Evolutionary conservation across 2,329 filamentous ascomycete genomes (phyloP).

Genomic region (Aspergillus unguis): DNA sequence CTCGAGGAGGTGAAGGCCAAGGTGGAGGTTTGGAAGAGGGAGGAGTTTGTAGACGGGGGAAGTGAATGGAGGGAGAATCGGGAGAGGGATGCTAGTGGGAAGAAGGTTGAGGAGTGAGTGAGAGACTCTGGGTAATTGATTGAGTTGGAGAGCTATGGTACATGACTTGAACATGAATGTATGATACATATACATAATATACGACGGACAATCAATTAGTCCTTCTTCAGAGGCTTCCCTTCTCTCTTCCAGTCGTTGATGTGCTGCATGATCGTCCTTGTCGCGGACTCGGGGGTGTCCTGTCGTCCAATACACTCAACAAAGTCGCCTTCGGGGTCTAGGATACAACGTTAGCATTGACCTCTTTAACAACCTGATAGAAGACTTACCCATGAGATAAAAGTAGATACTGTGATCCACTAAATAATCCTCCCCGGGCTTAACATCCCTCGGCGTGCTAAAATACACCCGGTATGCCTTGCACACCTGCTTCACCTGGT

Average conservation of each 20-base stretch:
- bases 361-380: not conserved
- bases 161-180: constrained; percentile 19
- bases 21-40: constrained; percentile 94
- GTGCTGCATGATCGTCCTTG: constrained; percentile 79
- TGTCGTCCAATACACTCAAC: constrained; percentile 95
- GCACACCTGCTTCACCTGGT: constrained; percentile 89
- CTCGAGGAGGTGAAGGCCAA: constrained; percentile 79
- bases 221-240: constrained; percentile 50
- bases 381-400: constrained; percentile 77
- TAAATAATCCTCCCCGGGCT: constrained; percentile 91
- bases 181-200: constrained; percentile 19
- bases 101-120: not conserved
- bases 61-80: constrained; percentile 82
- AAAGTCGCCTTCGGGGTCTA: constrained; percentile 94
- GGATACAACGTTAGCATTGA: not conserved
- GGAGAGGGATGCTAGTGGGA: constrained; percentile 60
- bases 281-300: constrained; percentile 82
- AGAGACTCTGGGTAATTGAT: not conserved
- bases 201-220: constrained; percentile 8
- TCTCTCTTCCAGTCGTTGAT: constrained; percentile 70
- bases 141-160: constrained; percentile 7
- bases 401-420: constrained; percentile 99
- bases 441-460: constrained; percentile 81
- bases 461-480: constrained; percentile 98
- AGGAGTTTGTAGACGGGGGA: constrained; percentile 75